Conservation (phyloP, 2,329 filamentous ascomycete genomes). For the Talaromyces albobiverticillius region DNA sequence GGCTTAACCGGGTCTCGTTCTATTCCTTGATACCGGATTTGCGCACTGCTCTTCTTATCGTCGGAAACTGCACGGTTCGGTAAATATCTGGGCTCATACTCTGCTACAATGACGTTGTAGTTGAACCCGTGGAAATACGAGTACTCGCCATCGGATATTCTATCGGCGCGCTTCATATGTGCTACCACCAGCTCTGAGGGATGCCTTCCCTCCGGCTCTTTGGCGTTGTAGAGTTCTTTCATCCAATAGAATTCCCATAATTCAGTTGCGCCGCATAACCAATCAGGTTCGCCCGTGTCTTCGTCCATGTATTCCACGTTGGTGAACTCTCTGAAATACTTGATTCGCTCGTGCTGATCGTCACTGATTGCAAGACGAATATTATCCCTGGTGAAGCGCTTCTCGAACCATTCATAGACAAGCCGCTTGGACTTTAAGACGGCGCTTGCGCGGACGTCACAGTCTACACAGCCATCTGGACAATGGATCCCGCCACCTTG, state of each 20-base stretch:
- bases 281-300: neutral
- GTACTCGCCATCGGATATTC: neutral
- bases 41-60: neutral
- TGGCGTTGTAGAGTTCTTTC: neutral
- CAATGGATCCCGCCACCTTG: neutral
- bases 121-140: neutral
- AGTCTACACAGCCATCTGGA: constrained; percentile 8
- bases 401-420: constrained; percentile 4
- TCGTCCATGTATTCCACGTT: too few species aligned
- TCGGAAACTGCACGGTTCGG: neutral
- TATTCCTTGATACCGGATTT: neutral
- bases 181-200: neutral
- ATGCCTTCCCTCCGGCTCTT: neutral
- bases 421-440: neutral
- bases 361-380: neutral
- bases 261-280: neutral
- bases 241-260: neutral
- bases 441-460: neutral
- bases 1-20: neutral
- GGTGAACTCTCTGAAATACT: too few species aligned
- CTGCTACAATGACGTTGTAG: constrained; percentile 2
- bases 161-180: neutral
- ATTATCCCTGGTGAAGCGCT: neutral
- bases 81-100: constrained; percentile 7
- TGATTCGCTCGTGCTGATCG: neutral